These are phyloP conservation scores for Rhodotorula sp. DNA, from an alignment of 1,284 basidiomycete genomes.

Conservation along the genomic window DNA sequence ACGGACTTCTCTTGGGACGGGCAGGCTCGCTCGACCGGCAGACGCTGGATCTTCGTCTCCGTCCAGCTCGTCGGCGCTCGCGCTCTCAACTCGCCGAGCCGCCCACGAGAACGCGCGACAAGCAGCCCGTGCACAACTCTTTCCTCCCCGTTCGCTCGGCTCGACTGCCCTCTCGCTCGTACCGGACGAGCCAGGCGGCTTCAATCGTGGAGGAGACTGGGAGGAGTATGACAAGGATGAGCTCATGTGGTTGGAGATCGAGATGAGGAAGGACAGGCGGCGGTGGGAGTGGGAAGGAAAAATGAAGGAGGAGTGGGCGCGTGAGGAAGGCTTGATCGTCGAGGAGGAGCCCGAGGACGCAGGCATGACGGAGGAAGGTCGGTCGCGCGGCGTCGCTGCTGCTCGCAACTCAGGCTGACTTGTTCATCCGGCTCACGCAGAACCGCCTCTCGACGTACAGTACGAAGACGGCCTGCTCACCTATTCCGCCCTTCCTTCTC, in stretches of 20 bases:
- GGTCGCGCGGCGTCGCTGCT: no score
- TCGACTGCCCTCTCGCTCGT: not conserved
- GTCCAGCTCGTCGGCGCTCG: not conserved
- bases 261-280: conserved; percentile 20
- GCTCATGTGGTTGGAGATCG: conserved; percentile 9
- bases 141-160: not conserved
- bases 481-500: conserved; percentile 11
- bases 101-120: conserved; percentile 4
- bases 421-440: not conserved
- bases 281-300: conserved; percentile 6
- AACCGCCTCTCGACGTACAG: conserved; percentile 22
- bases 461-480: conserved; percentile 6
- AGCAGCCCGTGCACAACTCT: not conserved
- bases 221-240: conserved; percentile 27
- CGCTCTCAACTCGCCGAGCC: not conserved
- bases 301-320: conserved; percentile 5
- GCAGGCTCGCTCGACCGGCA: no score
- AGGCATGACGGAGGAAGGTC: conserved; percentile 15
- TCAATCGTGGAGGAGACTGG: conserved; percentile 25
- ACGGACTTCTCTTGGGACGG: not conserved
- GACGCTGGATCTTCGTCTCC: no score
- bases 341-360: not conserved
- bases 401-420: no score
- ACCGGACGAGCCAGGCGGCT: conserved; percentile 25
- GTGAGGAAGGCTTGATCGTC: not conserved